Evolutionary conservation across 106 monocot genomes (phyloP), one percentile per base, ranked within the genome.

Genomic region (Chionographis japonica): DNA sequence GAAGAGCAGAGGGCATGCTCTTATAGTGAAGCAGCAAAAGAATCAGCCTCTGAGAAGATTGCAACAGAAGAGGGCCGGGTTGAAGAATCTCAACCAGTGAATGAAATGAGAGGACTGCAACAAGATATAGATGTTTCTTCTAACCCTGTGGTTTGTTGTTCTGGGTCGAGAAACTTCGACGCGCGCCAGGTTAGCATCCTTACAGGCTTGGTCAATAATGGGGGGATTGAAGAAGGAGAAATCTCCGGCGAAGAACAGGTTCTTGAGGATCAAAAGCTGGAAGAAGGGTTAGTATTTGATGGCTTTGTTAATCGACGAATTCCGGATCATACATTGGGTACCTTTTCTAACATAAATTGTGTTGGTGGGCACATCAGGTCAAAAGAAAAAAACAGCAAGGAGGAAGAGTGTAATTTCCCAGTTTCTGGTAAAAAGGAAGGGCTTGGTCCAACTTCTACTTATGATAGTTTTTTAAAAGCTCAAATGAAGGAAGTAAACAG

Each of bases 191-290:
- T 50, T 8, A 50, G 13, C 66, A 2, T 7, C 14, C 4, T 63
- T 13, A 4, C n/a, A 3, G 50, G 27, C 62, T 50, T 20, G 40
- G 13, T 53, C 36, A 59, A 71, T 65, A 57, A 56, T 12, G 65
- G 17, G 12, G 80, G 78, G 8, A 38, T 88, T 6, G 89, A 85
- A 69, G 89, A 90, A 80, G 89, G 89, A 40, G 82, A 90, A 66
- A 90, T 90, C 58, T 53, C 79, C 8, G 76, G 71, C 71, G 85
- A 79, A 15, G 20, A 38, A 8, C 76, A 80, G 46, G 38, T 37
- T 68, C 49, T 58, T 52, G 60, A 69, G 14, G 70, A 75, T 62
- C 14, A 49, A 37, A 65, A 66, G 8, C 13, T 41, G 9, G 40
- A 67, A 42, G 66, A 72, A 40, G 57, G 40, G 56, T 37, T 37